Evolutionary conservation across 2,329 filamentous ascomycete genomes (phyloP), one percentile per base, ranked within the genome.

Genomic region (Mycosphaerella arachidis): DNA sequence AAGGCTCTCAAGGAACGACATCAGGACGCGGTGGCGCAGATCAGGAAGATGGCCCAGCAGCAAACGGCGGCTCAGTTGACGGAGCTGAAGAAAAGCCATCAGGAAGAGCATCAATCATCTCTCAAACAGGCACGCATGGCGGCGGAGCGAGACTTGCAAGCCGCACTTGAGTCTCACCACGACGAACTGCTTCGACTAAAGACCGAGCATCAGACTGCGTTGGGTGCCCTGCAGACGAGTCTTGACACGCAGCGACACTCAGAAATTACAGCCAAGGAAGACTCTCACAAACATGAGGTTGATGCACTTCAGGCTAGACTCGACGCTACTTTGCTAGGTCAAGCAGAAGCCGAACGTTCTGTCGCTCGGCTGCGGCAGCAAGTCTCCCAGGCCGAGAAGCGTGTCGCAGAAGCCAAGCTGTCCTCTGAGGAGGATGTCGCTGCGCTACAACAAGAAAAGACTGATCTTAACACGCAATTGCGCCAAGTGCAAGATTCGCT

Each of bases 281-380:
- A 58, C 9, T 58, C 59, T 16, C 60, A 55, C 50, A 45, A 46
- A 6, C 46, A 60, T 13, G 66, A 66, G 50, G 54, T 68, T 16
- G 56, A 58, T 18, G 64, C 66, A n/a, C 40, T 71, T 45, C 65
- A 68, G 37, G 60, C 59, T 24, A 63, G 68, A 12, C 61, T 70
- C 9, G 68, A 70, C 56, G 65, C 64, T 12, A 62, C 68, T 35
- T 58, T 68, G 56, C 67, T 57, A 20, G 60, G 65, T n/a, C 69
- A 64, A 54, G 67, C 66, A 18, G 66, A 68, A 52, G 64, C 67
- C 3, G 67, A 68, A 57, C 55, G 64, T 20, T 56, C 62, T 3
- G 53, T 68, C 12, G 64, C 64, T 20, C 48, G 59, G 24, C 53
- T 68, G 12, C 64, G 66, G 8, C 61, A 62, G 54, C 61, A 66